Base-by-base conservation (phyloP, 805 yeast genomes). In the Alloascoidea hylecoeti region DNA sequence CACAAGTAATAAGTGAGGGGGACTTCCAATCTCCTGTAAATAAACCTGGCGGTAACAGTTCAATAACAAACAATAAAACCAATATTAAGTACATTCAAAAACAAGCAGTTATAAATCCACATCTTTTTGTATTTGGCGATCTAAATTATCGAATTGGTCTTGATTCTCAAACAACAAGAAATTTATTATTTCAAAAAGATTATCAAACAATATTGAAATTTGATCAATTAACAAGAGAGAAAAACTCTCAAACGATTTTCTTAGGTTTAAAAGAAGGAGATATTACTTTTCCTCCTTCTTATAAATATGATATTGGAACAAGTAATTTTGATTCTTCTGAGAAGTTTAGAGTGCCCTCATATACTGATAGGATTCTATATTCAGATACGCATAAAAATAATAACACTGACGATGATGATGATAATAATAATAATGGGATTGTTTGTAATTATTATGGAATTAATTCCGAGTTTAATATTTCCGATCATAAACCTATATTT, bases 301-400 rank as follows among this genome's bases (percentile, higher is more conserved):
- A 68, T 48, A 74, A 72, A 46, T 55, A 65, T 41, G 46, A 43
- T 35, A 36, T 48, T 16, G 59, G 56, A 9, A 45, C 51, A 9
- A 9, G 13, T 9, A 23, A 53, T 33, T 52, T 51, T 34, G 61
- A 61, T 37, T 34, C 46, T 0, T 78, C 94, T 33, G 97, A 89
- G 49, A 92, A 92, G 56, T 78, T 76, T 56, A 71, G 99, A 44
- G 77, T 83, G 6, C 80, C 82, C 0, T 69, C 78, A 1, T 75
- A 74, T 48, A 73, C 80, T 0, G 82, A 75, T 43, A 58, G 82
- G 19, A 62, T 75, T 2, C 47, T 74, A 15, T 64, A 56, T 48
- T 52, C 64, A 1, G 53, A 55, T 3, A 41, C 53, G n/a, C 47
- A 4, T 39, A 41, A 16, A 43, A 43, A 2, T 18, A 16, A 18